These are phyloP conservation scores for Scheffersomyces lignicola DNA, from an alignment of 1,139 yeast genomes.

Conservation along the genomic window DNA sequence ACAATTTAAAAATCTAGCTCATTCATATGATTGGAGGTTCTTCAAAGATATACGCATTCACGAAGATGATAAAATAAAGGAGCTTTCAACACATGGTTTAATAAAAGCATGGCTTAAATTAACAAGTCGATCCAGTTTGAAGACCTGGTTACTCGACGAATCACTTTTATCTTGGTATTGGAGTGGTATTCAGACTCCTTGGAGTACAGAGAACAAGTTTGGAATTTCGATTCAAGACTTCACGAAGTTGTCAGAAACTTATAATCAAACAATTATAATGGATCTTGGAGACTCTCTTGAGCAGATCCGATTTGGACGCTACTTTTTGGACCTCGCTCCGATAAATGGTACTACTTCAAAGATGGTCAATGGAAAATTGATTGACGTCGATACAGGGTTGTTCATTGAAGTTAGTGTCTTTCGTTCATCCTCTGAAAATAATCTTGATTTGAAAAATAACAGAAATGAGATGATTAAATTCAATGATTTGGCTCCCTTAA, in stretches of 20 bases:
- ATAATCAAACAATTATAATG: conserved; percentile 35
- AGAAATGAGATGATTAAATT: conserved; percentile 9
- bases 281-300: conserved; percentile 27
- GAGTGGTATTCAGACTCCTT: conserved; percentile 34
- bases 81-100: conserved; percentile 28
- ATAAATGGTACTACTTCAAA: conserved; percentile 28
- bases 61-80: not conserved
- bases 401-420: conserved; percentile 35
- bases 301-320: conserved; percentile 21
- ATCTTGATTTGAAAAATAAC: conserved; percentile 8
- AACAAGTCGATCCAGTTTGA: conserved; percentile 4
- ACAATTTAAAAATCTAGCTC: not conserved
- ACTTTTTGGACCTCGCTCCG: conserved; percentile 19
- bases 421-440: conserved; percentile 20
- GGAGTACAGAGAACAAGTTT: conserved; percentile 34
- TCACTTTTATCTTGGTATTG: conserved; percentile 40
- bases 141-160: conserved; percentile 43
- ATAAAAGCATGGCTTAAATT: conserved; percentile 31
- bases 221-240: conserved; percentile 32
- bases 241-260: conserved; percentile 24
- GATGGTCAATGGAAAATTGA: conserved; percentile 33
- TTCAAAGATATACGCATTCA: not conserved
- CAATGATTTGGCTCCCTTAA: conserved; percentile 10
- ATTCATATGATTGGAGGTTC: conserved; percentile 3
- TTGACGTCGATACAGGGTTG: conserved; percentile 32